Evolutionary conservation across 2,329 filamentous ascomycete genomes (phyloP).

Genomic region (Chaetomium sp.): DNA sequence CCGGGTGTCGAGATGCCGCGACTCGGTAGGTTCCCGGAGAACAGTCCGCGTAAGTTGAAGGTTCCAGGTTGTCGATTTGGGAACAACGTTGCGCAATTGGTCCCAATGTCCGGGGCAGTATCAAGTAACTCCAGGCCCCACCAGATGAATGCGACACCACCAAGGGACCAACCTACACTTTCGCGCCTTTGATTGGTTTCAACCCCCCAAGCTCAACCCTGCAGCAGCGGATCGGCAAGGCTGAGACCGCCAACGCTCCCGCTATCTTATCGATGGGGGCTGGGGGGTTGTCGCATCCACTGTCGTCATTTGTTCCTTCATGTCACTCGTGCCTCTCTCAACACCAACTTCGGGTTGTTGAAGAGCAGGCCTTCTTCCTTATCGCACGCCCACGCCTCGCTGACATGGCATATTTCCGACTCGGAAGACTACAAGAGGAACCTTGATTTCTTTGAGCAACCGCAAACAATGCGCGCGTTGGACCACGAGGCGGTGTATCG

Average conservation of each 20-base stretch:
- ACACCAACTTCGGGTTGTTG: no score
- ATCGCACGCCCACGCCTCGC: not conserved
- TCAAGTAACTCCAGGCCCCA: conserved; percentile 16
- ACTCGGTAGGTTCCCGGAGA: conserved; percentile 1
- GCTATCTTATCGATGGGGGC: conserved; percentile 26
- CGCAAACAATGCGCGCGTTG: conserved; percentile 30
- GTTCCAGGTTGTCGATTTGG: not conserved
- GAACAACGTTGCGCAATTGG: conserved; percentile 19
- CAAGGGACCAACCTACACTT: not conserved
- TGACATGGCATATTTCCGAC: not conserved
- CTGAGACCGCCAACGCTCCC: conserved; percentile 17
- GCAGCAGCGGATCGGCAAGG: conserved; percentile 25
- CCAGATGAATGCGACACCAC: conserved; percentile 6
- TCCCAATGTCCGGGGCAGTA: not conserved
- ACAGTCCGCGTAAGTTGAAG: not conserved
- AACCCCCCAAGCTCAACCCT: conserved; percentile 18
- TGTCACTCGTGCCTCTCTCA: not conserved
- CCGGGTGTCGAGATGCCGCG: not conserved
- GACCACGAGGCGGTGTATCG: conserved; percentile 18
- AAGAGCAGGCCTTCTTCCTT: not conserved
- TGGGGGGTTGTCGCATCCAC: not conserved
- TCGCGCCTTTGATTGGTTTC: conserved; percentile 21
- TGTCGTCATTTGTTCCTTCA: conserved; percentile 26
- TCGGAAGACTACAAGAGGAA: not conserved
- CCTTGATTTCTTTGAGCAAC: not conserved